These are phyloP conservation scores for Scedosporium boydii DNA, from an alignment of 2,329 filamentous ascomycete species.

Conservation along the genomic window DNA sequence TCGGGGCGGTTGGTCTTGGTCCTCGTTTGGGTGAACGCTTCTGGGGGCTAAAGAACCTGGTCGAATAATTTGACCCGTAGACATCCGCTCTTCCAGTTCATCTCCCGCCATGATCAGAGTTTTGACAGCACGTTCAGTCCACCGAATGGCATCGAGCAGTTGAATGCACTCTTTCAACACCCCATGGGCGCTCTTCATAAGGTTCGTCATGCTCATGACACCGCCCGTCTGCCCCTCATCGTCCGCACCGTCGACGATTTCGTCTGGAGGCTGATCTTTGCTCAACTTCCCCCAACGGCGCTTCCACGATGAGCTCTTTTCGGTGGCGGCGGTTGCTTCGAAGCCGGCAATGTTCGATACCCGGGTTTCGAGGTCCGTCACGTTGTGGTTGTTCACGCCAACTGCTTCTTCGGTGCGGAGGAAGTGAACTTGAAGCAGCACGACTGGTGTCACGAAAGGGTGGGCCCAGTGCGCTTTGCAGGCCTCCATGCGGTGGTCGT, in stretches of 20 bases:
- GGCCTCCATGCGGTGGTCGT: slow-evolving; percentile 33
- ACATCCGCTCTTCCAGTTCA: slow-evolving; percentile 25
- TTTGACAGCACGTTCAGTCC: slow-evolving; percentile 37
- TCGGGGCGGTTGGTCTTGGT: slow-evolving; percentile 10
- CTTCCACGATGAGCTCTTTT: slow-evolving; percentile 14
- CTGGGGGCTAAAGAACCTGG: slow-evolving; percentile 7
- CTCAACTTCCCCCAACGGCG: slow-evolving; percentile 13
- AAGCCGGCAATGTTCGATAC: slow-evolving; percentile 33
- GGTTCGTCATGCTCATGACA: slow-evolving; percentile 32
- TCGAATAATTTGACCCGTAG: slow-evolving; percentile 14
- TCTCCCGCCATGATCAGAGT: slow-evolving; percentile 33
- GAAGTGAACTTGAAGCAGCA: slow-evolving; percentile 36
- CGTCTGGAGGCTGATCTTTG: neutral
- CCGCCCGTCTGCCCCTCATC: slow-evolving; percentile 15
- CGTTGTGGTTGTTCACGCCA: slow-evolving; percentile 31
- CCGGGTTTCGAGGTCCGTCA: slow-evolving; percentile 29
- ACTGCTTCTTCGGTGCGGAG: slow-evolving; percentile 34
- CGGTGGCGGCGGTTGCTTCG: slow-evolving; percentile 18
- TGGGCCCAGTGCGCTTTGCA: slow-evolving; percentile 35
- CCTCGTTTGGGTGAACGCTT: slow-evolving; percentile 6
- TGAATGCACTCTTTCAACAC: slow-evolving; percentile 35
- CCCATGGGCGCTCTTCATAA: slow-evolving; percentile 36
- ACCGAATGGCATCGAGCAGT: slow-evolving; percentile 33
- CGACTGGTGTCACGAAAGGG: slow-evolving; percentile 33
- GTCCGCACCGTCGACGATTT: slow-evolving; percentile 10